Evolutionary conservation across 306 rosid species (phyloP), one percentile per base, ranked within the genome.

Genomic region (Mimosa bimucronata): DNA sequence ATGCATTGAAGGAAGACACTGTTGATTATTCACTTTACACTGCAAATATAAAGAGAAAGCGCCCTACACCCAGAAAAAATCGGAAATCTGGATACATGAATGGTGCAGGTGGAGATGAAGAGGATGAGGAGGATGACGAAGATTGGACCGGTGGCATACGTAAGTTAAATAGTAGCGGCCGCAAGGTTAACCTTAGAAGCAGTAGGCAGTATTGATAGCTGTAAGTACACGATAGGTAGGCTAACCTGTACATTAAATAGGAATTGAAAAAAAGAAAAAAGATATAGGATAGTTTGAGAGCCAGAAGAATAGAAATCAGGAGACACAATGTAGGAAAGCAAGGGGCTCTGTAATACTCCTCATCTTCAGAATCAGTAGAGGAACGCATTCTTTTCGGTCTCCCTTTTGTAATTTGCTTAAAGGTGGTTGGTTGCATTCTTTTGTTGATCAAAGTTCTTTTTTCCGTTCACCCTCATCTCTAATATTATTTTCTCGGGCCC

Each of bases 231-330:
- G 82, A 84, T 88, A 88, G 90, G 87, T 93, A 91, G 97, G 90
- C 94, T 91, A 91, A 95, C 97, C 75, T 95, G 98, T 95, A 93
- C 90, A 95, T 91, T 83, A 79, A 82, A 81, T 90, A 93, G 97
- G 83, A 80, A 83, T 60, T 9, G 80, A 75, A 81, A 26, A 50
- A 44, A 75, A 81, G 15, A 50, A 44, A 61, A 69, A 10, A 41
- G 55, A 23, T 85, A 87, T 83, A 88, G 91, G 78, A 68, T 87
- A 86, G 83, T 77, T 70, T 58, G 86, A 79, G 86, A 69, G 82
- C 78, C 74, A 62, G 78, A 76, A 72, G 84, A 75, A 77, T 72
- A 82, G 84, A 74, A 52, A 62, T 81, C 75, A 79, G 88, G 89
- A 85, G 86, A 85, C 83, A 81, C 72, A 66, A 72, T 89, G 83